phyloP scores from a whole-genome alignment of 148 eudicot genomes.

The Agrostemma githago region DNA sequence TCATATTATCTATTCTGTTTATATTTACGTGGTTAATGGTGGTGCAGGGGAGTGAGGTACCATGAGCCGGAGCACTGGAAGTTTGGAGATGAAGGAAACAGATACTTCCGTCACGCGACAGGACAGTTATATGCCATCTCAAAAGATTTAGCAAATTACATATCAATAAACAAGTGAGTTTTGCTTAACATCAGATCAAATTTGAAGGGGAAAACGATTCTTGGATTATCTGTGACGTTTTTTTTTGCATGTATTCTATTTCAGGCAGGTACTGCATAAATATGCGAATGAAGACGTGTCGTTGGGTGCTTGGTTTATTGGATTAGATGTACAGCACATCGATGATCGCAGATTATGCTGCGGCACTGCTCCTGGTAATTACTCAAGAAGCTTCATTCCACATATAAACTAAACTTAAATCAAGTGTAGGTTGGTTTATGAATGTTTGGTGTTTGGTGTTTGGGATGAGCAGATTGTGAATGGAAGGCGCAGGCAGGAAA shows the following conservation, averaged over 20 bases:
- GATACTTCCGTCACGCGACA: conserved; percentile 80
- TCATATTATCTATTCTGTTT: not conserved
- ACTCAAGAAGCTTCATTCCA: conserved; percentile 13
- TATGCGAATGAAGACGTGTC: conserved; percentile 88
- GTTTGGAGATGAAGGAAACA: conserved; percentile 73
- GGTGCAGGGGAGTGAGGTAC: conserved; percentile 68
- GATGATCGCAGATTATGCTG: conserved; percentile 87
- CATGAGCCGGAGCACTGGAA: conserved; percentile 89
- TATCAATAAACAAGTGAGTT: conserved; percentile 64
- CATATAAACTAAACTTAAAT: not conserved
- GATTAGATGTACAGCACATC: conserved; percentile 78
- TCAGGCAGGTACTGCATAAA: conserved; percentile 75
- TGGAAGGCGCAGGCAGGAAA: conserved; percentile 93
- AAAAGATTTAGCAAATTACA: conserved; percentile 61
- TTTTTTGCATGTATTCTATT: not conserved
- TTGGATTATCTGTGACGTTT: too few species aligned
- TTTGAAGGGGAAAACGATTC: not conserved
- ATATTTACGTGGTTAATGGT: not conserved
- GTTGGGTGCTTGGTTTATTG: conserved; percentile 84
- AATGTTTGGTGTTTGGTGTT: not conserved
- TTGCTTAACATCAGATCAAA: not conserved
- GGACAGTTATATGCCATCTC: conserved; percentile 81
- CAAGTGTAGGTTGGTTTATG: not conserved
- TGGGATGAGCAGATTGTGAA: conserved; percentile 54
- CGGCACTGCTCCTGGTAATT: conserved; percentile 88